Conservation (phyloP, 2,329 filamentous ascomycete genomes). For the Sordariomycetes sp. region DNA sequence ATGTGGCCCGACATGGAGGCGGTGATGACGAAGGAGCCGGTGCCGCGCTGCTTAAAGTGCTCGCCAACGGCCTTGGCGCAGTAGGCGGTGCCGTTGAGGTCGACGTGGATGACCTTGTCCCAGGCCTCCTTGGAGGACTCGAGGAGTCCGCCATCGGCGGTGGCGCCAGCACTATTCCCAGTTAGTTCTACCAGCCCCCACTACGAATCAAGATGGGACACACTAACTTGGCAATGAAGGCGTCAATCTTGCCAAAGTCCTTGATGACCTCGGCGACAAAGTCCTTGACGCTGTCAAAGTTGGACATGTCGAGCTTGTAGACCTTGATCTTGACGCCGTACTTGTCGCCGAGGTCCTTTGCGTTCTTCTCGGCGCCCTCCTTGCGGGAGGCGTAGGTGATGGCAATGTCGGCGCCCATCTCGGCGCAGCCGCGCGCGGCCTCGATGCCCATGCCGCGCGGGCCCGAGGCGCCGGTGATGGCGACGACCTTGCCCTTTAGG, state of each 20-base stretch:
- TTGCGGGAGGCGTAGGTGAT: constrained; percentile 53
- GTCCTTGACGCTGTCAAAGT: constrained; percentile 27
- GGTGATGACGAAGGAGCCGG: constrained; percentile 66
- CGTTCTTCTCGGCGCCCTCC: constrained; percentile 57
- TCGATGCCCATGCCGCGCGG: constrained; percentile 30
- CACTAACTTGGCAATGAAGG: constrained; percentile 65
- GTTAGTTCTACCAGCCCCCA: neutral
- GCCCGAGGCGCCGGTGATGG: constrained; percentile 43
- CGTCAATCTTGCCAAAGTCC: constrained; percentile 63
- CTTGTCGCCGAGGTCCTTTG: constrained; percentile 52
- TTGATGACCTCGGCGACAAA: constrained; percentile 49
- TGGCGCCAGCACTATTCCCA: constrained; percentile 44
- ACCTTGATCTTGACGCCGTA: constrained; percentile 49
- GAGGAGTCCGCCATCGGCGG: constrained; percentile 54
- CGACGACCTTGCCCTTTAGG: constrained; percentile 21
- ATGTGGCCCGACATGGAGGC: constrained; percentile 69
- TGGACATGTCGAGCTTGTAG: constrained; percentile 2
- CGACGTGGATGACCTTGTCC: constrained; percentile 55
- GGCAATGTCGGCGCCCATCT: constrained; percentile 31
- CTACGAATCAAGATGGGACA: too few relatives aligned
- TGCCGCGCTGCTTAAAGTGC: constrained; percentile 57
- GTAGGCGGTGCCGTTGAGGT: constrained; percentile 69
- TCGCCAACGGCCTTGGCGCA: constrained; percentile 56
- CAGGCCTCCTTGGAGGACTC: constrained; percentile 56
- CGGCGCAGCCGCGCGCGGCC: constrained; percentile 25